A percentile compares a stretch with the other conserved stretches of the same genome.
Evolutionary conservation across 2,329 filamentous ascomycete genomes (phyloP).

Genomic region (Diaporthe ilicicola): DNA sequence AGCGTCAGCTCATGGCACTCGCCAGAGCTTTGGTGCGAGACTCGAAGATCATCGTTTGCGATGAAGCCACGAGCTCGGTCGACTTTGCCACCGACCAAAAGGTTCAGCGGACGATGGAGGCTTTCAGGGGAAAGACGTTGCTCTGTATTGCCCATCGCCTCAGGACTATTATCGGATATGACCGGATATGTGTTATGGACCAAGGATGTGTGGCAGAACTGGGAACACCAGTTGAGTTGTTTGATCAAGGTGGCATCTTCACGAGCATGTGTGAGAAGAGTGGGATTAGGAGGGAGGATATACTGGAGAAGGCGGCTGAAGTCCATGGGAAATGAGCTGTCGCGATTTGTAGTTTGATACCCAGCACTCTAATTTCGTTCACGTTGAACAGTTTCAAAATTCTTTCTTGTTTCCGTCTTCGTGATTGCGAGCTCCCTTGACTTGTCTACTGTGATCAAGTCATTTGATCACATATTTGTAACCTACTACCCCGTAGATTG

Average conservation of each 20-base stretch:
- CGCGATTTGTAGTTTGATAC: neutral
- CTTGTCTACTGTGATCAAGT: too few relatives aligned
- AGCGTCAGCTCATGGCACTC: conserved; percentile 94
- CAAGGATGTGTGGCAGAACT: conserved; percentile 86
- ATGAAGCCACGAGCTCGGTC: conserved; percentile 92
- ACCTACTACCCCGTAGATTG: too few relatives aligned
- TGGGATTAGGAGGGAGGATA: conserved; percentile 72
- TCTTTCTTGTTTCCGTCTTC: too few relatives aligned
- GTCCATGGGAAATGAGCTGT: neutral
- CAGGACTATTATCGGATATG: conserved; percentile 91
- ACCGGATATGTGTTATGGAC: conserved; percentile 97
- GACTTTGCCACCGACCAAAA: conserved; percentile 97
- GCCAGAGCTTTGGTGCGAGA: conserved; percentile 88
- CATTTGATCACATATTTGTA: too few relatives aligned
- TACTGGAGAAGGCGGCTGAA: conserved; percentile 37
- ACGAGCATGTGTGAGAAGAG: conserved; percentile 88
- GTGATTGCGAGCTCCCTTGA: too few relatives aligned
- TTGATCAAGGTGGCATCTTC: conserved; percentile 77
- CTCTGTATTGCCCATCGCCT: conserved; percentile 95
- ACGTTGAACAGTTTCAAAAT: too few relatives aligned
- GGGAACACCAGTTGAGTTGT: conserved; percentile 78
- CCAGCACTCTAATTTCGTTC: neutral
- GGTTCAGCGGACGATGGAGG: conserved; percentile 90
- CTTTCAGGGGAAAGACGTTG: conserved; percentile 86
- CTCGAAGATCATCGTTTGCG: conserved; percentile 92